Percentiles rank a stretch among this genome's conserved stretches.
Evolutionary conservation across 2,329 filamentous ascomycete genomes (phyloP).

Genomic region (Colletotrichum tofieldiae): DNA sequence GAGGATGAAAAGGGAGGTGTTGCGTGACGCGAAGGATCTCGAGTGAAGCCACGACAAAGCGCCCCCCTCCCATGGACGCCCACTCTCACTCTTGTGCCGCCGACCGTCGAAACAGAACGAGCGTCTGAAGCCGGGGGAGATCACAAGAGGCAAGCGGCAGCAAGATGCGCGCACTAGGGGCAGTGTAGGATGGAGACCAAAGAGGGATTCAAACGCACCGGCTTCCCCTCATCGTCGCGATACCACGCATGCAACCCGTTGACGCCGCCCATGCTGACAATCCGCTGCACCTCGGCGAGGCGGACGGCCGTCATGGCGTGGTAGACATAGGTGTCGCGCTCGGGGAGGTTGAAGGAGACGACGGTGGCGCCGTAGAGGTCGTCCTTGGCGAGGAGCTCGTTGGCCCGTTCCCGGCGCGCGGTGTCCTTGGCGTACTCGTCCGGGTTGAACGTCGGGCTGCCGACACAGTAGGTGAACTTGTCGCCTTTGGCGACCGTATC

Average conservation of each 20-base stretch:
- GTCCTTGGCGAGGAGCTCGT: slow-evolving; percentile 55
- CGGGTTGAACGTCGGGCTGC: slow-evolving; percentile 62
- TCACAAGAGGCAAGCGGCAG: background rate
- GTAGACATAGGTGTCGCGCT: slow-evolving; percentile 64
- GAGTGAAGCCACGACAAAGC: too few species aligned
- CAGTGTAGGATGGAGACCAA: background rate
- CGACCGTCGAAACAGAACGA: too few species aligned
- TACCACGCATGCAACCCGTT: slow-evolving; percentile 69
- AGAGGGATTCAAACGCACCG: slow-evolving; percentile 47
- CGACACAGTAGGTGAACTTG: slow-evolving; percentile 59
- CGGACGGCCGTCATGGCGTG: slow-evolving; percentile 67
- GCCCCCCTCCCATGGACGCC: too few species aligned
- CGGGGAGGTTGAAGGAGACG: slow-evolving; percentile 61
- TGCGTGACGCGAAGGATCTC: too few species aligned
- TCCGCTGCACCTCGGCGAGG: slow-evolving; percentile 64
- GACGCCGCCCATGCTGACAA: slow-evolving; percentile 59
- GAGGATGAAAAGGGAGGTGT: too few species aligned
- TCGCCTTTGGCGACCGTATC: slow-evolving; percentile 30
- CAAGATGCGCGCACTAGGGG: too few species aligned
- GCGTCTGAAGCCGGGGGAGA: too few species aligned
- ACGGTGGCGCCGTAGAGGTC: slow-evolving; percentile 63
- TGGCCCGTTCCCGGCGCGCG: slow-evolving; percentile 55
- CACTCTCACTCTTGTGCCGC: too few species aligned
- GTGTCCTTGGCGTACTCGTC: slow-evolving; percentile 57
- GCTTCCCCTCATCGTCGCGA: slow-evolving; percentile 53